These are phyloP conservation scores for Colletotrichum chrysophilum DNA, from an alignment of 2,329 filamentous ascomycete genomes.

Conservation along the genomic window DNA sequence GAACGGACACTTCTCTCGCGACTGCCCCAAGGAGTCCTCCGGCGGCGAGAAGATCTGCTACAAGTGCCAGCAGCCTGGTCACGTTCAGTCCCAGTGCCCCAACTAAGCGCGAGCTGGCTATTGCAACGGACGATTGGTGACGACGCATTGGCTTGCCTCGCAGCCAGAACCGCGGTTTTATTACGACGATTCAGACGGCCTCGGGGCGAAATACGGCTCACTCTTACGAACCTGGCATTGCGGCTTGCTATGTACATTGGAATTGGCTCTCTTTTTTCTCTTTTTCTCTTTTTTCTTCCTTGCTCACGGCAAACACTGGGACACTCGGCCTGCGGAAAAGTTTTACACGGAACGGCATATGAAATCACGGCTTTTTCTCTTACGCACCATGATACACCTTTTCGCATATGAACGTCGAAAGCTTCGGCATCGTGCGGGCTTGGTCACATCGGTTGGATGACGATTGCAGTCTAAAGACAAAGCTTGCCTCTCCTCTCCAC, in stretches of 20 bases:
- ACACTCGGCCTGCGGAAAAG: conserved; percentile 22
- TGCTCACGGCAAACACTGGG: conserved; percentile 21
- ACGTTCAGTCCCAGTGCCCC: conserved; percentile 94
- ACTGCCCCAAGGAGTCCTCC: conserved; percentile 91
- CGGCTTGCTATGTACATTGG: conserved; percentile 21
- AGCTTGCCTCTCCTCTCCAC: conserved; percentile 13
- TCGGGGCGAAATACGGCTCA: conserved; percentile 7
- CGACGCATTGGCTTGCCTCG: conserved; percentile 14
- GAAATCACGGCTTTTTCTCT: conserved; percentile 22
- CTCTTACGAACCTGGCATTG: conserved; percentile 20
- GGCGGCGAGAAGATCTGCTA: conserved; percentile 96
- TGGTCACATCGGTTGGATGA: conserved; percentile 22
- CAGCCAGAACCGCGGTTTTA: conserved; percentile 1
- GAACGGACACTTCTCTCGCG: conserved; percentile 92
- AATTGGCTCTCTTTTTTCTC: background rate
- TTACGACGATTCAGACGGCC: background rate
- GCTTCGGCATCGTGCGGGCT: conserved; percentile 10
- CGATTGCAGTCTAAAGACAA: conserved; percentile 10
- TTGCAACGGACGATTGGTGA: conserved; percentile 16
- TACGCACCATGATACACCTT: conserved; percentile 24
- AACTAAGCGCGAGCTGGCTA: conserved; percentile 51
- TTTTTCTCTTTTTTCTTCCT: conserved; percentile 13
- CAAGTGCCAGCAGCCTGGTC: conserved; percentile 85
- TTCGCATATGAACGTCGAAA: conserved; percentile 18
- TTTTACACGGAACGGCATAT: conserved; percentile 23